Evolutionary conservation across 768 basidiomycete species (phyloP).

Genomic region (Calocybe cyanea): DNA sequence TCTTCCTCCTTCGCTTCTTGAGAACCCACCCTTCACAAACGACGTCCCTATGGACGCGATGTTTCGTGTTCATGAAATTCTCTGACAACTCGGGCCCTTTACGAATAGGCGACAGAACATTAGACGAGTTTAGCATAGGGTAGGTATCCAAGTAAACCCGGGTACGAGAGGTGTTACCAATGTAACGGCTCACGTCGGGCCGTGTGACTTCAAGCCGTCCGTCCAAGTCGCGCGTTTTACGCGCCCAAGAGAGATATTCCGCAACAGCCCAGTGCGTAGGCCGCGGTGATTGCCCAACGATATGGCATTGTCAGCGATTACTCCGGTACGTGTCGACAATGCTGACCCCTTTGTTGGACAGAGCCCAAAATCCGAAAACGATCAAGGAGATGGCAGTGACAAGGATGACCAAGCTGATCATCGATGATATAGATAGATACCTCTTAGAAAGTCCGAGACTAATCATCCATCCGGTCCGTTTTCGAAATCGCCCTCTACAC

Average conservation of each 20-base stretch:
- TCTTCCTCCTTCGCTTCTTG: constrained; percentile 84
- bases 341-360: too few relatives aligned
- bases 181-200: background rate
- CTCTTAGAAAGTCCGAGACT: constrained; percentile 12
- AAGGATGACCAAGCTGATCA: constrained; percentile 25
- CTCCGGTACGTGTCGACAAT: constrained; percentile 8
- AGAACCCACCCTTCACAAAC: constrained; percentile 75
- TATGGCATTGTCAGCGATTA: too few relatives aligned
- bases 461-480: constrained; percentile 20
- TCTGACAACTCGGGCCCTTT: background rate
- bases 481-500: constrained; percentile 25
- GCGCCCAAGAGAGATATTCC: too few relatives aligned
- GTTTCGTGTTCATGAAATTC: background rate
- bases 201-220: too few relatives aligned
- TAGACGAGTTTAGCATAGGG: background rate
- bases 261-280: background rate
- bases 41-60: constrained; percentile 21
- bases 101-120: constrained; percentile 4
- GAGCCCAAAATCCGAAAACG: too few relatives aligned
- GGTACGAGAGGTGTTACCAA: background rate
- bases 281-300: background rate
- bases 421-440: constrained; percentile 12
- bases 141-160: constrained; percentile 2
- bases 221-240: too few relatives aligned
- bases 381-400: constrained; percentile 1